Percentiles rank a stretch among this genome's conserved stretches.
Evolutionary conservation across 352 stramenopile genomes (phyloP).

Genomic region (Phytophthora uliginosa): DNA sequence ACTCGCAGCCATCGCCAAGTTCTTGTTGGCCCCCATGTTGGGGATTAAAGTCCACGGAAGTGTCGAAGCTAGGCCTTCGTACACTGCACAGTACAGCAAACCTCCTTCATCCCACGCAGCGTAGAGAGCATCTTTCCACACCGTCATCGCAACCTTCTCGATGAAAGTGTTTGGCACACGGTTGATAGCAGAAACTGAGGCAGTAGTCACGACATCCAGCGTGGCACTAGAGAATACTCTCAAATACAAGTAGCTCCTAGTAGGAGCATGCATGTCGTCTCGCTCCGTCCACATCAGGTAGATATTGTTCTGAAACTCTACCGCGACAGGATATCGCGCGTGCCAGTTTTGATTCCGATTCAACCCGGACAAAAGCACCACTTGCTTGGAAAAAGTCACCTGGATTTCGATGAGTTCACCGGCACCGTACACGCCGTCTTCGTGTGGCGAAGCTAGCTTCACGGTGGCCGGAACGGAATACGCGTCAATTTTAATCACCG

Average conservation of each 20-base stretch:
- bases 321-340: conserved; percentile 47
- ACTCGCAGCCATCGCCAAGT: conserved; percentile 58
- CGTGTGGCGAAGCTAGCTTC: conserved; percentile 61
- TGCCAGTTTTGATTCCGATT: conserved; percentile 69
- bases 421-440: conserved; percentile 58
- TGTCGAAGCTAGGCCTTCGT: conserved; percentile 48
- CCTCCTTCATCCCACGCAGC: conserved; percentile 81
- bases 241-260: conserved; percentile 67
- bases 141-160: conserved; percentile 47
- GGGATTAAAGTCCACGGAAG: conserved; percentile 69
- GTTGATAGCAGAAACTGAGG: conserved; percentile 48
- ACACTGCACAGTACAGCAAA: conserved; percentile 63
- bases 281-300: conserved; percentile 81
- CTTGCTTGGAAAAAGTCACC: conserved; percentile 71
- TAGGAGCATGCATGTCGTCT: conserved; percentile 39
- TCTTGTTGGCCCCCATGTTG: conserved; percentile 72
- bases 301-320: conserved; percentile 53
- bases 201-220: conserved; percentile 37
- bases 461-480: conserved; percentile 68
- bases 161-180: conserved; percentile 61
- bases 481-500: conserved; percentile 57
- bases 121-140: conserved; percentile 65
- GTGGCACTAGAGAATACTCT: conserved; percentile 57
- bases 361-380: conserved; percentile 70
- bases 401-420: conserved; percentile 80